Conservation (phyloP, 148 eudicot genomes). For the Spergularia bocconei region DNA sequence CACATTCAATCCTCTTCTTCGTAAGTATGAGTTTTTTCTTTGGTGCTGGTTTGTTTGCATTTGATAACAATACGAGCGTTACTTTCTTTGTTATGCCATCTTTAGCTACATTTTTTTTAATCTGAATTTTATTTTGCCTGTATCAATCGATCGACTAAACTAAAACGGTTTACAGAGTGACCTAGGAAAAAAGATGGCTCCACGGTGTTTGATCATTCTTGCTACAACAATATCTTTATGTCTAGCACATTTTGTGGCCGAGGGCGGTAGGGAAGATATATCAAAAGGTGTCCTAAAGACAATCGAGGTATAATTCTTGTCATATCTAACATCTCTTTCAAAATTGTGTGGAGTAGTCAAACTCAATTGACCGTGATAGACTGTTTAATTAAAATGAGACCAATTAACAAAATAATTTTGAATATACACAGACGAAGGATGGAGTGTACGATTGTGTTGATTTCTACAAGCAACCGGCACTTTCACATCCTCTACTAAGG, state of each 20-base stretch:
- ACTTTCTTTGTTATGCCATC: too few relatives aligned
- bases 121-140: too few relatives aligned
- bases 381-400: too few relatives aligned
- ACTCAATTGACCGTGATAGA: too few relatives aligned
- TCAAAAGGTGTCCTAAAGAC: not conserved
- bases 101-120: too few relatives aligned
- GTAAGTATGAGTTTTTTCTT: too few relatives aligned
- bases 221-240: not conserved
- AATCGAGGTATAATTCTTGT: not conserved
- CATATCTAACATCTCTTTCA: not conserved
- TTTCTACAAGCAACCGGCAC: slow-evolving; percentile 20
- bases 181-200: not conserved
- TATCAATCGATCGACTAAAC: too few relatives aligned
- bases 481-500: not conserved
- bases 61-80: too few relatives aligned
- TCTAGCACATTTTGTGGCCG: not conserved
- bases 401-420: not conserved
- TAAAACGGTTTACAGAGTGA: not conserved
- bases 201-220: not conserved
- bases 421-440: not conserved
- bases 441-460: slow-evolving; percentile 21
- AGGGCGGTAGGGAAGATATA: not conserved
- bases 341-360: not conserved
- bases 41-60: too few relatives aligned
- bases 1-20: too few relatives aligned